Conservation (phyloP, 106 monocot species). For the Acorus gramineus region DNA sequence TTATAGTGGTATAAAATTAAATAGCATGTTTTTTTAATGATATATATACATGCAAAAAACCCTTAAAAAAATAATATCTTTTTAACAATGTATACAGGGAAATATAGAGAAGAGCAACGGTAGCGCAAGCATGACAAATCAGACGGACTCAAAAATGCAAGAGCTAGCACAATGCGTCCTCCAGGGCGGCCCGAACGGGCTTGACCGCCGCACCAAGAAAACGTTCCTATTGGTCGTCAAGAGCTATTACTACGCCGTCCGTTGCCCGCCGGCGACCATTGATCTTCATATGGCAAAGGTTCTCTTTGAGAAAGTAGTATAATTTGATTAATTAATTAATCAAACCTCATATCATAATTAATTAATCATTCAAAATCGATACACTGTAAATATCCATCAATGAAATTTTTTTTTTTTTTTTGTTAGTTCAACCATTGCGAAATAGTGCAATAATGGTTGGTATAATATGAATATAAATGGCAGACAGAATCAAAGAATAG, state of each 20-base stretch:
- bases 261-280: conserved; percentile 32
- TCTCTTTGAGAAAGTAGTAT: conserved; percentile 40
- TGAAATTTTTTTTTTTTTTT: too few species aligned
- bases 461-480: too few species aligned
- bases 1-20: too few species aligned
- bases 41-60: too few species aligned
- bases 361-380: too few species aligned
- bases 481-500: too few species aligned
- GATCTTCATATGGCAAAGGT: conserved; percentile 57
- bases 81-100: neutral
- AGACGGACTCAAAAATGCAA: conserved; percentile 33
- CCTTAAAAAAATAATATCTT: neutral
- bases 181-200: conserved; percentile 8
- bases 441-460: too few species aligned
- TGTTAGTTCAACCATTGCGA: too few species aligned
- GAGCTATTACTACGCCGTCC: conserved; percentile 62
- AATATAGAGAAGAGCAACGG: conserved; percentile 1
- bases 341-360: too few species aligned
- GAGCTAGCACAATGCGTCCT: conserved; percentile 29
- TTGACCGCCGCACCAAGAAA: conserved; percentile 34
- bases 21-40: too few species aligned
- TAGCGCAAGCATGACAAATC: neutral
- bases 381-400: too few species aligned
- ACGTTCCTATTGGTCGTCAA: conserved; percentile 56
- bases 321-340: neutral